These are phyloP conservation scores for Globisporangium cylindrosporum DNA, from an alignment of 352 stramenopile genomes.

Conservation along the genomic window DNA sequence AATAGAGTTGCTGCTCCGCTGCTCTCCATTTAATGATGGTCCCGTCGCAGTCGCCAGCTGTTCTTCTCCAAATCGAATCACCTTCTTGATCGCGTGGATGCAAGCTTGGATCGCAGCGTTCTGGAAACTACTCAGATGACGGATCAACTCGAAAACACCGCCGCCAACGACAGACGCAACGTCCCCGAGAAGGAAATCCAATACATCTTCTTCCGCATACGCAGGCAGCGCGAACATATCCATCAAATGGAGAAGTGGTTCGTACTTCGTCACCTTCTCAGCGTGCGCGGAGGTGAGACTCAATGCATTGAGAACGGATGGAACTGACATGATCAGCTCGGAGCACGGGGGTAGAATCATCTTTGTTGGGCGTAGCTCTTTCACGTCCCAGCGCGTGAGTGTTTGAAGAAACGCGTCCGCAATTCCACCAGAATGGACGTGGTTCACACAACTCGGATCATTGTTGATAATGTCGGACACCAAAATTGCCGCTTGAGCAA, in stretches of 20 bases:
- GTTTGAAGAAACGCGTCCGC: conserved; percentile 92
- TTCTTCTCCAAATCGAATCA: conserved; percentile 83
- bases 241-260: conserved; percentile 90
- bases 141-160: conserved; percentile 96
- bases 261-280: conserved; percentile 86
- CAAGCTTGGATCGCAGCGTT: conserved; percentile 84
- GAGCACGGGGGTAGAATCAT: conserved; percentile 77
- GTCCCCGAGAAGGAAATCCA: conserved; percentile 91
- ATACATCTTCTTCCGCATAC: conserved; percentile 83
- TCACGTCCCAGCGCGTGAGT: conserved; percentile 80
- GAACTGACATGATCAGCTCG: conserved; percentile 94
- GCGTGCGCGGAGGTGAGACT: conserved; percentile 91
- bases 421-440: conserved; percentile 92
- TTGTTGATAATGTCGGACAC: conserved; percentile 97
- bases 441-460: conserved; percentile 93
- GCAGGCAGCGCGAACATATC: conserved; percentile 89
- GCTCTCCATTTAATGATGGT: neutral
- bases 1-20: conserved; percentile 25
- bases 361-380: conserved; percentile 43
- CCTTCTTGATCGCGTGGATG: conserved; percentile 88
- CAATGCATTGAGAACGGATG: conserved; percentile 92
- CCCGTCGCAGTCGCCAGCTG: conserved; percentile 17
- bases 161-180: conserved; percentile 91
- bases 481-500: conserved; percentile 89
- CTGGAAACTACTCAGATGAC: conserved; percentile 90